These are phyloP conservation scores for Lachancea quebecensis DNA, from an alignment of 805 yeast genomes.

Conservation along the genomic window DNA sequence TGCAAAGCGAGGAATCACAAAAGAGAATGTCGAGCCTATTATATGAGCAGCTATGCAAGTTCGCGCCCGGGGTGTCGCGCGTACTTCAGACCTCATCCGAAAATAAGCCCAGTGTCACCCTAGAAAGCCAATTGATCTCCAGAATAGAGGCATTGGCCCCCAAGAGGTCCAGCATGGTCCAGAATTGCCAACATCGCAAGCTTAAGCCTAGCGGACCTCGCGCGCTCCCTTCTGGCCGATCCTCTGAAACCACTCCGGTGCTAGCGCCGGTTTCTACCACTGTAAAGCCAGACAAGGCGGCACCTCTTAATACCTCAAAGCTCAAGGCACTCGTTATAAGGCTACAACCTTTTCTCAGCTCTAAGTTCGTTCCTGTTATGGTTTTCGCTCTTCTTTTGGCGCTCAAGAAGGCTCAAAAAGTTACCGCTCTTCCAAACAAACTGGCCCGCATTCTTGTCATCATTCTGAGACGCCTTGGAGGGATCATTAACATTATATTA, in stretches of 20 bases:
- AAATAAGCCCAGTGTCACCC: not conserved
- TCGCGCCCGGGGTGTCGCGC: constrained; percentile 9
- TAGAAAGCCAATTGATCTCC: not conserved
- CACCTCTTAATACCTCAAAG: not conserved
- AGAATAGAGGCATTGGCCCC: not conserved
- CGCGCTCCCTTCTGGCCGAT: too few relatives aligned
- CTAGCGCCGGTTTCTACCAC: not conserved
- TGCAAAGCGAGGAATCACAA: constrained; percentile 13
- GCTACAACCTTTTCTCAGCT: not conserved
- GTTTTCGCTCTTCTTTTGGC: not conserved
- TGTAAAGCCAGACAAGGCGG: not conserved
- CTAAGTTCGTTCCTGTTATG: not conserved
- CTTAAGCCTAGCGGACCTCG: too few relatives aligned
- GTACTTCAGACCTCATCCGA: not conserved
- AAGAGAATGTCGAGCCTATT: constrained; percentile 8
- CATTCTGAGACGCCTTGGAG: not conserved
- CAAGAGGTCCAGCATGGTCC: not conserved
- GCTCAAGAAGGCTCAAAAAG: not conserved
- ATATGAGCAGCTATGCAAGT: constrained; percentile 14
- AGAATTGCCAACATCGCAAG: not conserved
- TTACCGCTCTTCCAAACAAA: not conserved
- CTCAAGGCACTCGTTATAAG: not conserved
- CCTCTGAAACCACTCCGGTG: too few relatives aligned
- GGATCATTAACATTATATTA: not conserved
- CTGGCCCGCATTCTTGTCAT: not conserved